Evolutionary conservation across 2,329 filamentous ascomycete genomes (phyloP).

Genomic region (Pestalotiopsis sp.): DNA sequence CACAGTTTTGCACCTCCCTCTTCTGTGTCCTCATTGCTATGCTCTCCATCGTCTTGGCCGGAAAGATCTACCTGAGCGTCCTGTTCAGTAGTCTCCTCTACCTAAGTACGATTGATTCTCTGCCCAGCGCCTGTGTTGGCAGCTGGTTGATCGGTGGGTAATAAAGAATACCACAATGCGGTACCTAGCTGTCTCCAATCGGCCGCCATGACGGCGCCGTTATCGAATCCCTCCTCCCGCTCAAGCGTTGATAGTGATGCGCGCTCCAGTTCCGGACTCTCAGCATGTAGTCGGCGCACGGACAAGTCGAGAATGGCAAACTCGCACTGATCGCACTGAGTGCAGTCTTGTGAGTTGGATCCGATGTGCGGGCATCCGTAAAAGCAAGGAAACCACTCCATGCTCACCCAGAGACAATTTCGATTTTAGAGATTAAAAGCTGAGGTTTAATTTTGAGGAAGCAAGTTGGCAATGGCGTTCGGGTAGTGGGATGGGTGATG

Average conservation of each 20-base stretch:
- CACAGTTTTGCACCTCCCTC: not conserved
- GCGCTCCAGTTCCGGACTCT: not conserved
- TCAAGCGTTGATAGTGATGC: not conserved
- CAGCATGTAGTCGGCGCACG: not conserved
- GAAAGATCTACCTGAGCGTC: not conserved
- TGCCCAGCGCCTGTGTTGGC: not conserved
- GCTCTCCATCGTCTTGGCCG: not conserved
- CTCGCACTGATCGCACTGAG: not conserved
- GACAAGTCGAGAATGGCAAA: not conserved
- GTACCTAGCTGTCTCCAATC: not conserved
- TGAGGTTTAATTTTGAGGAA: no score
- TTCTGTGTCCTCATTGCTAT: not conserved
- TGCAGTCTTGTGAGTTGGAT: not conserved
- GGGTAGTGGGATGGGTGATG: no score
- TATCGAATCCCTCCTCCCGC: not conserved
- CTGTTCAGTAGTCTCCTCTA: not conserved
- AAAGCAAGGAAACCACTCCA: not conserved
- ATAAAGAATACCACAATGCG: not conserved
- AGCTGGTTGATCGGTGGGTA: not conserved
- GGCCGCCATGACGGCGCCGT: not conserved
- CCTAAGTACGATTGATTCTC: not conserved
- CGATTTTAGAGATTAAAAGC: not conserved
- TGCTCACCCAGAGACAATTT: not conserved
- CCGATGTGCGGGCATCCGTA: not conserved
- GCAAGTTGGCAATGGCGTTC: no score